phyloP scores from a whole-genome alignment of 1,284 basidiomycete genomes.

The Ganoderma boninense region DNA sequence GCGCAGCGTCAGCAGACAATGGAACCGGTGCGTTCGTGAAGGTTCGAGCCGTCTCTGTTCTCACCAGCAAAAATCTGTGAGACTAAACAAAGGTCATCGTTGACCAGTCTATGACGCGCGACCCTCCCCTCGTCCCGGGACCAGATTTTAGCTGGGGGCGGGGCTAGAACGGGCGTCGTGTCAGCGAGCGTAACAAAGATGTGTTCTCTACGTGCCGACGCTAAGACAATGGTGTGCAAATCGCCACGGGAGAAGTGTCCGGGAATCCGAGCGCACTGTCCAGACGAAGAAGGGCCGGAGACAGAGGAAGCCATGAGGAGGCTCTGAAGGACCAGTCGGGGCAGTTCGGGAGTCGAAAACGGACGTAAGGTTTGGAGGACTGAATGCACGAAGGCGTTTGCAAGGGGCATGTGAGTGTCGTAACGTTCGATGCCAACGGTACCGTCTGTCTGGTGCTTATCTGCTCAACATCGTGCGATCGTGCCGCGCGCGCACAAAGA shows the following conservation, averaged over 20 bases:
- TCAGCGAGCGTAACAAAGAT: not conserved
- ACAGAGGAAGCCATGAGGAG: not conserved
- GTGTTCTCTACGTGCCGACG: not conserved
- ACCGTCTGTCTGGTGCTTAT: conserved; percentile 26
- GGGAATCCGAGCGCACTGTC: not conserved
- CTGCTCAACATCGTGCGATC: conserved; percentile 21
- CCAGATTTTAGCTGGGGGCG: not conserved
- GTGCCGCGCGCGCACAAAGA: conserved; percentile 3
- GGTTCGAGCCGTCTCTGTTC: not conserved
- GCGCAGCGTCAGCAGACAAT: not conserved
- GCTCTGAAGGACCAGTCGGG: not conserved
- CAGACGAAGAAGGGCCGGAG: not conserved
- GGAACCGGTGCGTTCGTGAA: conserved; percentile 7
- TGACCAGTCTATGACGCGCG: not conserved
- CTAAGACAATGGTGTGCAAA: not conserved
- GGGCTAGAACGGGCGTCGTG: not conserved
- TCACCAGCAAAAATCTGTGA: not conserved
- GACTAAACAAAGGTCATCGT: not conserved
- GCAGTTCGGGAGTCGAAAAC: not conserved
- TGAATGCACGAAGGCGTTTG: conserved; percentile 27
- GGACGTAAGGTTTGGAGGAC: conserved; percentile 17
- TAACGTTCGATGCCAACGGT: conserved; percentile 9
- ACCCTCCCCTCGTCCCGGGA: too few relatives aligned
- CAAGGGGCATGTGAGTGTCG: conserved; percentile 27
- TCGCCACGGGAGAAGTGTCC: not conserved